A percentile compares a stretch with the other conserved stretches of the same genome.
These are phyloP conservation scores for Colletotrichum sp. DNA, from an alignment of 2,329 filamentous ascomycete species.

Conservation along the genomic window DNA sequence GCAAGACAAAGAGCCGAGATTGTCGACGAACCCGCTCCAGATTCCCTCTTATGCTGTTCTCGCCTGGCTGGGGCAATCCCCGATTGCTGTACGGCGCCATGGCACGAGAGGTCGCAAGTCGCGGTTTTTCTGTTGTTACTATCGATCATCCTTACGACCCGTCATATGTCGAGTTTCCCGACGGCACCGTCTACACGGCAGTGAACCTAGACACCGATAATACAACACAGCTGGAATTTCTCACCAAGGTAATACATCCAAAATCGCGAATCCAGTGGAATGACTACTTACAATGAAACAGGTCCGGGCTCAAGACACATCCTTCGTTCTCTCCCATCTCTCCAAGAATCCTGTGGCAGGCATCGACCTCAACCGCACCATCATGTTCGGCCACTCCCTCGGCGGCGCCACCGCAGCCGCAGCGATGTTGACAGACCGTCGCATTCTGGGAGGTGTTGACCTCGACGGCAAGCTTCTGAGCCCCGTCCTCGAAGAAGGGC, in stretches of 20 bases:
- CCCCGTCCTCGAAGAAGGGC: slow-evolving; percentile 30
- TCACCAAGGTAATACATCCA: slow-evolving; percentile 24
- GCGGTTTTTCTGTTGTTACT: slow-evolving; percentile 50
- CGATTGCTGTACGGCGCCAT: slow-evolving; percentile 47
- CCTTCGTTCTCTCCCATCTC: slow-evolving; percentile 41
- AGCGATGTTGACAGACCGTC: slow-evolving; percentile 32
- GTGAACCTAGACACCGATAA: slow-evolving; percentile 25
- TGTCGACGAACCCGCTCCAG: slow-evolving; percentile 1
- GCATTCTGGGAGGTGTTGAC: slow-evolving; percentile 42
- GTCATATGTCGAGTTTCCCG: slow-evolving; percentile 49
- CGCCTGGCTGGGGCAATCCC: slow-evolving; percentile 47
- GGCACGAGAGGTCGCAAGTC: slow-evolving; percentile 49
- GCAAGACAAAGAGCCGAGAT: slow-evolving; percentile 7
- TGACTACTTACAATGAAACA: slow-evolving; percentile 4
- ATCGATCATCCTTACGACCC: slow-evolving; percentile 56
- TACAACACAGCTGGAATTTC: slow-evolving; percentile 19
- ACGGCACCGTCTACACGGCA: slow-evolving; percentile 35
- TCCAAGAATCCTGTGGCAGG: slow-evolving; percentile 26
- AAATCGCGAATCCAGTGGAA: not conserved
- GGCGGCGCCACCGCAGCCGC: slow-evolving; percentile 42
- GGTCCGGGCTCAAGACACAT: slow-evolving; percentile 39
- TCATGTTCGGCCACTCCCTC: slow-evolving; percentile 44
- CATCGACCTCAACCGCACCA: slow-evolving; percentile 31
- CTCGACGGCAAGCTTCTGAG: slow-evolving; percentile 44
- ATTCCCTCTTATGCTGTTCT: slow-evolving; percentile 42